phyloP scores from a whole-genome alignment of 148 eudicot genomes.

The Polygonum maritimum region DNA sequence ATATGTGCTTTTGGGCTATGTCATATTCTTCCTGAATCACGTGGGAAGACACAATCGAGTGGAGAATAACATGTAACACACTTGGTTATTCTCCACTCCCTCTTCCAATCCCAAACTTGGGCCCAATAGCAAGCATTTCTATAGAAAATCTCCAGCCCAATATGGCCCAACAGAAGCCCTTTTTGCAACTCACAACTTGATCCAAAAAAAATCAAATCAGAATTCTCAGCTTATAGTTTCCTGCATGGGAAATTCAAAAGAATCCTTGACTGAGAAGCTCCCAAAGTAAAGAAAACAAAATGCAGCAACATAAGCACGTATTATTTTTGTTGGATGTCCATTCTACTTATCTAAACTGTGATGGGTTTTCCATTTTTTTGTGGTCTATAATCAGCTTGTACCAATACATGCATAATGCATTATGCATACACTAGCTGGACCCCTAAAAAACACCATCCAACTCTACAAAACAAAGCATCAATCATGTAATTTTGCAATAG shows the following conservation, averaged over 20 bases:
- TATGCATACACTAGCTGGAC: not conserved
- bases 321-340: not conserved
- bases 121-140: not conserved
- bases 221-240: not conserved
- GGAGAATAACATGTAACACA: not conserved
- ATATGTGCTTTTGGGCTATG: not conserved
- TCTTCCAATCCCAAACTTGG: not conserved
- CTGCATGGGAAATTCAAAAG: not conserved
- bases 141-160: not conserved
- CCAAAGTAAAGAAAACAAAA: conserved; percentile 2
- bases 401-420: not conserved
- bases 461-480: not conserved
- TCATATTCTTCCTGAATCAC: too few relatives aligned
- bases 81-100: too few relatives aligned
- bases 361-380: not conserved
- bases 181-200: not conserved
- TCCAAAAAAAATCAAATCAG: not conserved
- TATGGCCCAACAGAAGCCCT: not conserved
- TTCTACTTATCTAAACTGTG: not conserved
- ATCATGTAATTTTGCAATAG: not conserved
- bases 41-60: too few relatives aligned
- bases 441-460: not conserved
- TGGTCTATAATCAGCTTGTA: not conserved
- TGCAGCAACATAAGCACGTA: not conserved
- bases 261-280: not conserved